Base-by-base conservation (phyloP, 164 flowering plant genomes). In the Vitis labrusca region DNA sequence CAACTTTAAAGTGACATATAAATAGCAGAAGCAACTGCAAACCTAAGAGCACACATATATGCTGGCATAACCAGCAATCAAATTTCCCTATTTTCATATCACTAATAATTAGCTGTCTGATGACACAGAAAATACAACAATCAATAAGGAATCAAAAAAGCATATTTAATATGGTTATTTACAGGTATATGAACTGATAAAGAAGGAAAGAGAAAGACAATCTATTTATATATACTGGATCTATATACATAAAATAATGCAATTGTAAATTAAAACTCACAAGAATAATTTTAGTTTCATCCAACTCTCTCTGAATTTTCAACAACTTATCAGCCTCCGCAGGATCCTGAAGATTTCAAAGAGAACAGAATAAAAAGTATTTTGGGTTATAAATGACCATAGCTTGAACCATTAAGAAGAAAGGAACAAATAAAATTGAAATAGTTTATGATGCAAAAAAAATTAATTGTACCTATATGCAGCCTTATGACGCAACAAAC, bases 211-310 rank as follows among this genome's bases (percentile, higher is more conserved):
- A 44, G 8, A 1, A 3, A 23, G 44, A 16, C 19, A 37, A 19
- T 65, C 9, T 52, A 13, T 29, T 51, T 47, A 65, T 13, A 13
- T 1, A 59, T 59, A 23, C 27, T 9, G 44, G 29, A 23, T 10
- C 61, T 3, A 59, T 12, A 74, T 27, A 56, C 30, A 12, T 56
- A 32, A 67, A 57, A 10, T 13, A 68, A 19, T n/a, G 55, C 54
- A 51, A 1, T 67, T 6, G 62, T 8, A 56, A 54, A 5, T 49
- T 4, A 56, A 47, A 2, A 85, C 98, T 90, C 67, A 96, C 99
- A 75, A 96, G 98, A 71, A 96, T 93, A 80, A 93, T 96, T 82
- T 96, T 96, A 12, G 99, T 96, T 79, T 96, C 99, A 80, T 96
- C 99, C 89, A 96, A 82, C 69, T 96, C 97, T 77, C 93, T 85